Percentiles rank a stretch among this genome's conserved stretches.
Evolutionary conservation across 129 eudicot genomes (phyloP).

Genomic region (Centella asiatica): DNA sequence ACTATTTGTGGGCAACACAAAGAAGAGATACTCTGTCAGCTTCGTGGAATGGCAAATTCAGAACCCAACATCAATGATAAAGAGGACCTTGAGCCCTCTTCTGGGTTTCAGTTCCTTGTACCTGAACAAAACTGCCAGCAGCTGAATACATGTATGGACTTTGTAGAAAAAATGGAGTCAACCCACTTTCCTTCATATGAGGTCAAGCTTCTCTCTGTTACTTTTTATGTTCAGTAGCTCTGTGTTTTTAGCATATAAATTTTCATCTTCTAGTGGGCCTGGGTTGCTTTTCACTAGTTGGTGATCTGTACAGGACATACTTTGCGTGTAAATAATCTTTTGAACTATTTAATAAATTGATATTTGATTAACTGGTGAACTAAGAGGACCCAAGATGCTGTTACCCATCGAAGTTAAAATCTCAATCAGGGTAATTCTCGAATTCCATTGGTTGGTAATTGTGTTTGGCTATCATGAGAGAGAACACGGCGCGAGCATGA

Average conservation of each 20-base stretch:
- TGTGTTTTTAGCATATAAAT: neutral
- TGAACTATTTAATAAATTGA: too few relatives aligned
- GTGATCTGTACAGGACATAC: too few relatives aligned
- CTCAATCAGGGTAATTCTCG: neutral
- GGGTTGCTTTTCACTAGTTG: too few relatives aligned
- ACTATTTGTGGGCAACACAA: conserved; percentile 65
- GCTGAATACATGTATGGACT: conserved; percentile 13
- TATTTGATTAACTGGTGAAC: too few relatives aligned
- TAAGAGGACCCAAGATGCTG: too few relatives aligned
- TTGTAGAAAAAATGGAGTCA: conserved; percentile 32
- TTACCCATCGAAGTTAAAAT: too few relatives aligned
- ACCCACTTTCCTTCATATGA: conserved; percentile 29
- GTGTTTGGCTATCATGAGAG: neutral
- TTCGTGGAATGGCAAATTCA: conserved; percentile 61
- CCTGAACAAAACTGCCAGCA: conserved; percentile 18
- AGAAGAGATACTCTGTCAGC: conserved; percentile 67
- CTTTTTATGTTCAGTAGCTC: neutral
- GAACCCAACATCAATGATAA: conserved; percentile 38
- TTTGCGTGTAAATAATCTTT: too few relatives aligned
- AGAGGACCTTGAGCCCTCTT: conserved; percentile 25
- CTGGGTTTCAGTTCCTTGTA: conserved; percentile 17
- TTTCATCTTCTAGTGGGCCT: neutral
- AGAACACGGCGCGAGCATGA: neutral
- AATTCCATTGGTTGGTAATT: neutral
- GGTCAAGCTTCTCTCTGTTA: conserved; percentile 24